These are phyloP conservation scores for Alternaria sp. DNA, from an alignment of 2,329 filamentous ascomycete species.

Conservation along the genomic window DNA sequence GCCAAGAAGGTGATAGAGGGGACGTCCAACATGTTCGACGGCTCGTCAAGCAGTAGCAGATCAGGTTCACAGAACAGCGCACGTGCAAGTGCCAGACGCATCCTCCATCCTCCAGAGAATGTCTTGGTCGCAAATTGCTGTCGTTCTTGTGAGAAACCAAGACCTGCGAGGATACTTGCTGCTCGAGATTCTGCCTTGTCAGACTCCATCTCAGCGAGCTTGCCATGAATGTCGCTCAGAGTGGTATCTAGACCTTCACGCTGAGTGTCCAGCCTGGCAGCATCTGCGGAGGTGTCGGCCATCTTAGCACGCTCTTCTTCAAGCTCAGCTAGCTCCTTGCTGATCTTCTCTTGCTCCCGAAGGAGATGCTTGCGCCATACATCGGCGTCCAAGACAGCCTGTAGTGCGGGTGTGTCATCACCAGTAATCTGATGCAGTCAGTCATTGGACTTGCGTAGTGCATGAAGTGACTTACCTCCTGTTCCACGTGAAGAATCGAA, in stretches of 20 bases:
- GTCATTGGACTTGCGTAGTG: not conserved
- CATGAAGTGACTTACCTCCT: constrained; percentile 70
- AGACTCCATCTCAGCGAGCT: constrained; percentile 97
- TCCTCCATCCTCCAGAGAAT: constrained; percentile 99
- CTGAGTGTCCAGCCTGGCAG: constrained; percentile 81
- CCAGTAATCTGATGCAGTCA: constrained; percentile 72
- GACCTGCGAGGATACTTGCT: constrained; percentile 93
- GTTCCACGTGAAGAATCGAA: constrained; percentile 97
- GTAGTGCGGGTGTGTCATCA: constrained; percentile 92
- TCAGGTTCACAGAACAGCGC: constrained; percentile 98
- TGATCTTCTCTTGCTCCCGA: constrained; percentile 87
- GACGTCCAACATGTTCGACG: constrained; percentile 99
- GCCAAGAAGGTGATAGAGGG: constrained; percentile 99
- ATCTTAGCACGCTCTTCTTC: constrained; percentile 78
- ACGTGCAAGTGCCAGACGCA: constrained; percentile 92
- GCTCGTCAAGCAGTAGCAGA: constrained; percentile 94
- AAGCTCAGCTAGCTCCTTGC: constrained; percentile 73
- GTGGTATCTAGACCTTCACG: constrained; percentile 90
- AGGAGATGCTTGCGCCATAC: constrained; percentile 98
- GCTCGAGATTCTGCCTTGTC: constrained; percentile 97
- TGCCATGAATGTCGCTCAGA: constrained; percentile 86
- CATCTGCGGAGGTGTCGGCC: constrained; percentile 92
- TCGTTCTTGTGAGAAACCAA: constrained; percentile 92
- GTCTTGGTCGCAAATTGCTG: constrained; percentile 95
- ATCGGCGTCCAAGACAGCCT: constrained; percentile 95